A percentile compares a stretch with the other conserved stretches of the same genome.
phyloP scores from a whole-genome alignment of 139 green algal species.

The Marvania coccoides region DNA sequence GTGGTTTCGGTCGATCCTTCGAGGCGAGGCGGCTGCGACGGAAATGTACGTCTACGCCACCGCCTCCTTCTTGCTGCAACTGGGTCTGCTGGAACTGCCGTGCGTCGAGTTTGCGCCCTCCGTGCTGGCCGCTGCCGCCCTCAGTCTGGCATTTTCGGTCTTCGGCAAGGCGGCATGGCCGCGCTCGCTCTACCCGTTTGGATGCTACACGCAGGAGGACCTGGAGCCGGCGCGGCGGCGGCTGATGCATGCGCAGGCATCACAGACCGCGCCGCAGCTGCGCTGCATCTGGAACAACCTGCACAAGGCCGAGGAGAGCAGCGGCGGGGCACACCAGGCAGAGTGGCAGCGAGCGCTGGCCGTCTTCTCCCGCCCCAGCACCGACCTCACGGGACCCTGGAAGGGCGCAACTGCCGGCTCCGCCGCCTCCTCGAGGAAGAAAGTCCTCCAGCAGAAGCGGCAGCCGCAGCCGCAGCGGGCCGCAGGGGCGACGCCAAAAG shows the following conservation, averaged over 20 bases:
- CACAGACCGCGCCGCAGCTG: constrained; percentile 8
- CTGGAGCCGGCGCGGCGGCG: neutral
- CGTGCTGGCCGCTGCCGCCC: constrained; percentile 32
- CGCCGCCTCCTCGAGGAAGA: too few relatives aligned
- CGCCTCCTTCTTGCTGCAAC: constrained; percentile 51
- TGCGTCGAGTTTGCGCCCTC: constrained; percentile 22
- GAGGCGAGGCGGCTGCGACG: constrained; percentile 11
- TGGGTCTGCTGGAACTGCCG: constrained; percentile 40
- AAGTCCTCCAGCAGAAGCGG: too few relatives aligned
- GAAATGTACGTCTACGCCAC: constrained; percentile 60
- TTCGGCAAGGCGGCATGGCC: constrained; percentile 40
- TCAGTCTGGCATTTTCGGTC: constrained; percentile 30
- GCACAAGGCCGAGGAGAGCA: constrained; percentile 36
- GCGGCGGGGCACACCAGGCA: constrained; percentile 18
- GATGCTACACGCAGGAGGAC: constrained; percentile 33
- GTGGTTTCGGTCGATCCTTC: constrained; percentile 40
- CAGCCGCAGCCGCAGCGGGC: too few relatives aligned
- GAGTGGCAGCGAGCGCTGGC: constrained; percentile 22
- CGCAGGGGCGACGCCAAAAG: too few relatives aligned
- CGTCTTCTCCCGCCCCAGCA: constrained; percentile 6
- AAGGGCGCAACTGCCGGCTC: too few relatives aligned
- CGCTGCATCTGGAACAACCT: constrained; percentile 25
- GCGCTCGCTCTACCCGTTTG: constrained; percentile 34
- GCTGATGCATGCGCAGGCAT: constrained; percentile 29
- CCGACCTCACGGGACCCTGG: too few relatives aligned